These are phyloP conservation scores for Cyberlindnera xishuangbannaensis DNA, from an alignment of 805 yeast genomes.

Conservation along the genomic window DNA sequence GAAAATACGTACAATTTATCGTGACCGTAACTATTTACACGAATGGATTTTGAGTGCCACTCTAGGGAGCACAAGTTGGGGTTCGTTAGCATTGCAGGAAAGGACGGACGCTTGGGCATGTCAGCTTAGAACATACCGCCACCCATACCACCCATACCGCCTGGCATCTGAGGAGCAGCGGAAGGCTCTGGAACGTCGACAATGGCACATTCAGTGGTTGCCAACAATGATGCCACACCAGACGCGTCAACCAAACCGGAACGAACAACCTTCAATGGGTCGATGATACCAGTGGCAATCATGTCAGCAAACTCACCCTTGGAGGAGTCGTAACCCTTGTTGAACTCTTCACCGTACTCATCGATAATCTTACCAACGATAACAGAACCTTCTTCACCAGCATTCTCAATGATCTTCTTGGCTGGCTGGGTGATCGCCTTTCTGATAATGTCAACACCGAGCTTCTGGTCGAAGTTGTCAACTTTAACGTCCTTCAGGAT, in stretches of 20 bases:
- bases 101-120: no score
- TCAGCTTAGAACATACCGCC: slow-evolving; percentile 43
- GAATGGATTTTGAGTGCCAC: no score
- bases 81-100: no score
- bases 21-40: no score
- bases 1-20: no score
- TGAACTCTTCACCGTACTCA: slow-evolving; percentile 61
- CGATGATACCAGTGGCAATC: slow-evolving; percentile 96
- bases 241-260: slow-evolving; percentile 95
- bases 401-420: slow-evolving; percentile 92
- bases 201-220: slow-evolving; percentile 97
- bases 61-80: no score
- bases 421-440: slow-evolving; percentile 97
- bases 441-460: slow-evolving; percentile 93
- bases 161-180: slow-evolving; percentile 44
- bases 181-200: slow-evolving; percentile 90
- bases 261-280: slow-evolving; percentile 98
- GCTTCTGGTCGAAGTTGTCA: slow-evolving; percentile 80
- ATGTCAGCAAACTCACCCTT: slow-evolving; percentile 93
- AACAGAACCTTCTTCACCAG: slow-evolving; percentile 98
- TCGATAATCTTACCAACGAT: slow-evolving; percentile 79
- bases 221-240: slow-evolving; percentile 95
- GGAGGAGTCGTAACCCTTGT: slow-evolving; percentile 89
- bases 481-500: slow-evolving; percentile 69
- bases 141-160: slow-evolving; percentile 61